Percentiles rank a stretch among this genome's conserved stretches.
Conservation (phyloP, 2,329 filamentous ascomycete genomes). For the Botrytis cinerea region DNA sequence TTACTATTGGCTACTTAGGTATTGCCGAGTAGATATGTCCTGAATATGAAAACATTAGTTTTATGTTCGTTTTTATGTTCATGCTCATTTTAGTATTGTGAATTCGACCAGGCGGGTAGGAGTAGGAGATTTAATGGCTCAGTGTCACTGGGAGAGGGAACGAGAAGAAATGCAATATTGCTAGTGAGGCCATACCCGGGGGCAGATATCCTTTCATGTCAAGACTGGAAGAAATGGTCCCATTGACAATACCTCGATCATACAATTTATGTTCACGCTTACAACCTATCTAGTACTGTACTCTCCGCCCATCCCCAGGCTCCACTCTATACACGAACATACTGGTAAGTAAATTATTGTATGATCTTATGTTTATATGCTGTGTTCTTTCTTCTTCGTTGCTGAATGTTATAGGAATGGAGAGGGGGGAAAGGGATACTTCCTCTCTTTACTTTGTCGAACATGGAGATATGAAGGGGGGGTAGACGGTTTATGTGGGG, state of each 20-base stretch:
- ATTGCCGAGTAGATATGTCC: slow-evolving; percentile 1
- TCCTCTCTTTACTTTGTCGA: no score
- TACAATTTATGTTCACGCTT: not conserved
- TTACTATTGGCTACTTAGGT: slow-evolving; percentile 2
- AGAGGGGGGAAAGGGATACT: no score
- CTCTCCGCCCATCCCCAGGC: not conserved
- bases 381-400: not conserved
- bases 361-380: not conserved
- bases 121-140: not conserved
- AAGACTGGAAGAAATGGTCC: not conserved
- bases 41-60: slow-evolving; percentile 13
- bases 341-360: not conserved
- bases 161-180: not conserved
- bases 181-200: not conserved
- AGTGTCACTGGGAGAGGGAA: not conserved
- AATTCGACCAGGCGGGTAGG: not conserved
- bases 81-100: not conserved
- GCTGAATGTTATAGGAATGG: not conserved
- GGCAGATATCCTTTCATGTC: not conserved
- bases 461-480: no score
- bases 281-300: not conserved
- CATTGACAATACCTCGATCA: not conserved
- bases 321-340: not conserved
- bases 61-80: not conserved
- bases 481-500: no score